Base-by-base conservation (phyloP, 2,329 filamentous ascomycete genomes). In the Xylariales sp. region DNA sequence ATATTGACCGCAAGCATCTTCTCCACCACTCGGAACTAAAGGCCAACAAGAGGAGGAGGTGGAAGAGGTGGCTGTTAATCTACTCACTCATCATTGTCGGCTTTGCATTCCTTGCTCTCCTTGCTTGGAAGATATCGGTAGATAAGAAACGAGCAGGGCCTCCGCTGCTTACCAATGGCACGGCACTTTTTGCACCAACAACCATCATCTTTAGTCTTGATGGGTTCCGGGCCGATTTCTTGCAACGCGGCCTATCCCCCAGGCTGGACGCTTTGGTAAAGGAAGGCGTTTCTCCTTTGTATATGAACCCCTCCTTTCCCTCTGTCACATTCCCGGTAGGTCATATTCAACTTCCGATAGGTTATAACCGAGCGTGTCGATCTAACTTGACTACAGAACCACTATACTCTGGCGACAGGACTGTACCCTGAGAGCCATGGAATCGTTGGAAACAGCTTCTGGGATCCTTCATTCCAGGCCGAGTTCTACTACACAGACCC, bases 151-250 rank as follows among this genome's bases (percentile, higher is more conserved):
- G 52, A 12, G 48, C 46, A 1, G 43, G 47, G 14, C 51, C 57
- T 29, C 56, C 61, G 19, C 49, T 76, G 16, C 53, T 75, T 43
- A 83, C 74, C 66, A 98, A 98, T 59, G 93, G 93, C 38, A 95
- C 89, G 0, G 85, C 89, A 2, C 66, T 88, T 5, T 98, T 97
- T 57, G 84, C 81, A 8, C 89, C 90, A 1, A 98, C 93, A 0
- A 96, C 93, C 2, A 85, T 98, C 42, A 72, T 97, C 38, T 86
- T 98, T 56, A 96, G 90, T 31, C 74, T 98, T 14, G 93, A 98
- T 61, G 93, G 93, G 4, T 97, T 98, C 66, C 83, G 93, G 13
- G 91, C 93, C 15, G 93, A 97, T 58, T 97, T 96, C 54, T 69
- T 98, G 28, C 78, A 85, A 46, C 81, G 89, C 12, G 84, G 83